These are phyloP conservation scores for Cladosporium sp. DNA, from an alignment of 2,329 filamentous ascomycete genomes.

Conservation along the genomic window DNA sequence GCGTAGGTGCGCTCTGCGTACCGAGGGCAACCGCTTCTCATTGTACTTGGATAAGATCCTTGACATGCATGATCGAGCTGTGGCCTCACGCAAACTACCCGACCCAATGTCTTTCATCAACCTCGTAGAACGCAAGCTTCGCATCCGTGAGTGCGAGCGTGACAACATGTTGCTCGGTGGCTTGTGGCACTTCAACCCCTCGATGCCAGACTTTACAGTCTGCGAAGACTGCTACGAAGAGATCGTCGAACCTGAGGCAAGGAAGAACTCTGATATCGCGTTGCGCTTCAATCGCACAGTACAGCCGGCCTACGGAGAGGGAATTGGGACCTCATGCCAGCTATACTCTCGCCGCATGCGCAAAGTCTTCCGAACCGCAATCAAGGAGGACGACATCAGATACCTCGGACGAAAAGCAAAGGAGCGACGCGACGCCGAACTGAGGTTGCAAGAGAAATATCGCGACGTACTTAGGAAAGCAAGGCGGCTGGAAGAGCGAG, in stretches of 20 bases:
- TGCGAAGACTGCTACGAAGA: constrained; percentile 85
- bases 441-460: constrained; percentile 55
- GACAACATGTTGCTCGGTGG: constrained; percentile 59
- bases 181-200: constrained; percentile 73
- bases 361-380: constrained; percentile 63
- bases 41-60: constrained; percentile 56
- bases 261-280: constrained; percentile 54
- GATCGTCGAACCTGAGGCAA: constrained; percentile 66
- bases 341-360: constrained; percentile 80
- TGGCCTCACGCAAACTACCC: constrained; percentile 35
- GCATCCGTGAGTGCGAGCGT: constrained; percentile 60
- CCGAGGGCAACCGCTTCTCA: constrained; percentile 53
- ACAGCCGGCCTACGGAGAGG: constrained; percentile 51
- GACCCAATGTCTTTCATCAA: constrained; percentile 61
- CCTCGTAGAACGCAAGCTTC: constrained; percentile 56
- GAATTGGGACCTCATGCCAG: constrained; percentile 59
- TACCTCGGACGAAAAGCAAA: constrained; percentile 62
- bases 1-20: constrained; percentile 67
- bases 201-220: constrained; percentile 66
- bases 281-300: constrained; percentile 61
- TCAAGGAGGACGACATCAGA: constrained; percentile 61
- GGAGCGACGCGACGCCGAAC: constrained; percentile 54
- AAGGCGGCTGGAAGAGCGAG: constrained; percentile 36
- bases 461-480: constrained; percentile 26
- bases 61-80: constrained; percentile 45